Evolutionary conservation across 148 eudicot genomes (phyloP).

Genomic region (Nepenthes mirabilis): DNA sequence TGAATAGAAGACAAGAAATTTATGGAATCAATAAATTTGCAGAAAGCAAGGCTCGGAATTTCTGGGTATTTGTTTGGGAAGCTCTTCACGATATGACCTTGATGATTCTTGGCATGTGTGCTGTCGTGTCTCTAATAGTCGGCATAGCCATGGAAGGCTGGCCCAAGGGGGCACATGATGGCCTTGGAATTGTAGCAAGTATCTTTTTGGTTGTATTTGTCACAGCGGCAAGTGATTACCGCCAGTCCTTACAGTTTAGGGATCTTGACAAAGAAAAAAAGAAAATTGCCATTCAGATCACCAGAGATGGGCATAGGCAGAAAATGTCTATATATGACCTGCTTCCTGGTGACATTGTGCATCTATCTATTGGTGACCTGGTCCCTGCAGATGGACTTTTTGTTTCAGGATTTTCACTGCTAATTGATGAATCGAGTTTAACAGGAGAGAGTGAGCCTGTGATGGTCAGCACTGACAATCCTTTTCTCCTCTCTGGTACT

Average conservation of each 20-base stretch:
- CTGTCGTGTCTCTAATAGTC: constrained; percentile 79
- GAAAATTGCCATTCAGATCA: constrained; percentile 78
- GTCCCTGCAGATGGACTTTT: constrained; percentile 98
- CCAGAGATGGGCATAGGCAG: constrained; percentile 72
- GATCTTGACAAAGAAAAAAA: constrained; percentile 95
- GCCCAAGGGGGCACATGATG: constrained; percentile 93
- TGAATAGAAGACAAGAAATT: constrained; percentile 37
- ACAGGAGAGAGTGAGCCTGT: constrained; percentile 98
- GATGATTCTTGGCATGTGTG: constrained; percentile 92
- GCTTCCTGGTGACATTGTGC: constrained; percentile 91
- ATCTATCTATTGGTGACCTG: constrained; percentile 91
- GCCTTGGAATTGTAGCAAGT: constrained; percentile 86
- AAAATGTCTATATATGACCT: constrained; percentile 81
- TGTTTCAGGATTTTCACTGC: constrained; percentile 77
- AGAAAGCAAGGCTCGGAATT: constrained; percentile 51
- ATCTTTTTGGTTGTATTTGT: constrained; percentile 87
- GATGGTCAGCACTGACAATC: constrained; percentile 54
- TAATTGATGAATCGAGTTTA: constrained; percentile 86
- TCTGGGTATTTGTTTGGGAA: constrained; percentile 92
- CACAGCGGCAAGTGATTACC: constrained; percentile 91
- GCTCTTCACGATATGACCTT: constrained; percentile 97
- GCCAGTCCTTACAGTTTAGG: constrained; percentile 79
- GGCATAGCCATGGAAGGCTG: constrained; percentile 91
- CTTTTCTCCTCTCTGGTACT: constrained; percentile 84
- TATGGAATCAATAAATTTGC: constrained; percentile 81